Conservation (phyloP, 1,284 basidiomycete genomes). For the Irpex lacteus region DNA sequence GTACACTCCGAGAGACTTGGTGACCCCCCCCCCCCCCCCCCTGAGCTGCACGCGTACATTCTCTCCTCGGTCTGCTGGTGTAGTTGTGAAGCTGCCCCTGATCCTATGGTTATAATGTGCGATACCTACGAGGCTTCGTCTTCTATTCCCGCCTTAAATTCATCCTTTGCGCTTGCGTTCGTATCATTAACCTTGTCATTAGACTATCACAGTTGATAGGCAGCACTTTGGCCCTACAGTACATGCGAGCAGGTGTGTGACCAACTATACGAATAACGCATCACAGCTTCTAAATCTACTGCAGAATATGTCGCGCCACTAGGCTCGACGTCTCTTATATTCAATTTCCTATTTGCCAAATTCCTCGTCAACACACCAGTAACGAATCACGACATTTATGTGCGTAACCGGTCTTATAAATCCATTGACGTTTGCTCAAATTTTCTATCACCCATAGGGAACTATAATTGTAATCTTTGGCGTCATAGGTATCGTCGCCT, state of each 20-base stretch:
- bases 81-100: no score
- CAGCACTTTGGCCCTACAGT: constrained; percentile 81
- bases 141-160: no score
- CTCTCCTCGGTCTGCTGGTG: no score
- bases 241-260: constrained; percentile 73
- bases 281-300: background rate
- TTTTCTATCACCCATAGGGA: no score
- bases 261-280: background rate
- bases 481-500: constrained; percentile 83
- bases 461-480: constrained; percentile 80
- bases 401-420: constrained; percentile 35
- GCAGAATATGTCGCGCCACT: constrained; percentile 83
- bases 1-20: background rate
- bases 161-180: background rate
- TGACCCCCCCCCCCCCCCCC: no score
- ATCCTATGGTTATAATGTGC: no score
- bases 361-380: constrained; percentile 82
- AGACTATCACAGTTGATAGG: constrained; percentile 84
- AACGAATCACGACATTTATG: constrained; percentile 77
- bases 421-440: no score
- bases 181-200: constrained; percentile 5
- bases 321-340: constrained; percentile 81
- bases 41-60: no score
- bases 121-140: no score
- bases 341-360: constrained; percentile 86